A percentile compares a stretch with the other conserved stretches of the same genome.
Conservation (phyloP, 805 yeast species). For the Tetrapisispora taiwanensis region DNA sequence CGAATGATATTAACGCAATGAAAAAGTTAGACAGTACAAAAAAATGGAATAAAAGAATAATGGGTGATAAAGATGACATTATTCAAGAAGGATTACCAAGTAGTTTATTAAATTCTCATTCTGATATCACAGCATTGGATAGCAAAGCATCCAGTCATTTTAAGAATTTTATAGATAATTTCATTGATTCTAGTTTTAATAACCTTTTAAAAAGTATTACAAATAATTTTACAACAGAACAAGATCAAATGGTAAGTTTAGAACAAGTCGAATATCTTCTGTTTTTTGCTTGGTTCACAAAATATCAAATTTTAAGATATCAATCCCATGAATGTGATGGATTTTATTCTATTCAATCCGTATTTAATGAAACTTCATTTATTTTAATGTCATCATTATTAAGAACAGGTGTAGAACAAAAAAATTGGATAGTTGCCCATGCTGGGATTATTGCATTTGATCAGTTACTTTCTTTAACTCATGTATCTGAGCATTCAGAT, state of each 20-base stretch:
- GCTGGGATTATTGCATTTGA: conserved; percentile 60
- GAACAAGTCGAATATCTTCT: conserved; percentile 42
- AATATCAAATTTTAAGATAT: conserved; percentile 43
- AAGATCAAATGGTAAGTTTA: conserved; percentile 25
- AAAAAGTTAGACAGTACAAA: conserved; percentile 58
- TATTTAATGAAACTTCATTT: conserved; percentile 52
- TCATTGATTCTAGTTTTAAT: conserved; percentile 68
- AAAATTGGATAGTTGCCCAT: conserved; percentile 52
- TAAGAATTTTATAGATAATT: conserved; percentile 41
- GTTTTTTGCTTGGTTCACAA: conserved; percentile 65
- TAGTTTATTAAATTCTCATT: conserved; percentile 17
- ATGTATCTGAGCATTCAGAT: conserved; percentile 30
- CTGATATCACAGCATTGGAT: conserved; percentile 24
- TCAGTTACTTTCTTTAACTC: conserved; percentile 43
- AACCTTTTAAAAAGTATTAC: conserved; percentile 48
- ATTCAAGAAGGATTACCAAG: conserved; percentile 27
- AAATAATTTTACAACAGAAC: conserved; percentile 35
- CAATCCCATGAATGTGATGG: conserved; percentile 19
- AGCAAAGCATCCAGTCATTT: conserved; percentile 27
- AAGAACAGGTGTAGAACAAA: conserved; percentile 33
- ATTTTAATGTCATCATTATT: conserved; percentile 35
- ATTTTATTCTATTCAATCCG: conserved; percentile 39
- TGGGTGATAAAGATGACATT: conserved; percentile 22
- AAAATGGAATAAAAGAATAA: conserved; percentile 44
- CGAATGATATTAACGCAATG: conserved; percentile 43